Evolutionary conservation across 768 basidiomycete genomes (phyloP).

Genomic region (Hericium coralloides): DNA sequence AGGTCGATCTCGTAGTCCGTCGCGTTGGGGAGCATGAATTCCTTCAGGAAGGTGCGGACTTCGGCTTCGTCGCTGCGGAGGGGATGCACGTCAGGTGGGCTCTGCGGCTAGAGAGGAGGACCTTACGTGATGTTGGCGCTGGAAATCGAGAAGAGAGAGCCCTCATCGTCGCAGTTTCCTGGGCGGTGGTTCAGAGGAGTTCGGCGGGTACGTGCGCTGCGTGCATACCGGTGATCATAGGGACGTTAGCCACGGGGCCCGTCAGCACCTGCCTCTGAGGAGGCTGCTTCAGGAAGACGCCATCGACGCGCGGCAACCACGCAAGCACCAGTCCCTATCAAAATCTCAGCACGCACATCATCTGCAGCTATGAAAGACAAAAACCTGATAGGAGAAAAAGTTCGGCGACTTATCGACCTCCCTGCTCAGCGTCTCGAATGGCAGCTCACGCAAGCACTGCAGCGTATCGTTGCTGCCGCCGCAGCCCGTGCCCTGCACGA

Average conservation of each 20-base stretch:
- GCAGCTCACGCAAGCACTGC: constrained; percentile 32
- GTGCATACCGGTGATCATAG: constrained; percentile 13
- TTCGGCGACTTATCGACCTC: constrained; percentile 26
- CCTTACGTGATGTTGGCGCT: constrained; percentile 23
- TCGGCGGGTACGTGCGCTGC: neutral
- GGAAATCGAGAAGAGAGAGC: constrained; percentile 30
- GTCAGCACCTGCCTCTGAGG: constrained; percentile 15
- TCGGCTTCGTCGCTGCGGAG: neutral
- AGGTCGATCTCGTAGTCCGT: constrained; percentile 7
- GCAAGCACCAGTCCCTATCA: constrained; percentile 17
- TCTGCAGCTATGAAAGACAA: no score
- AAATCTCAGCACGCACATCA: neutral
- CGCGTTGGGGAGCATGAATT: constrained; percentile 18
- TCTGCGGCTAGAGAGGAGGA: neutral
- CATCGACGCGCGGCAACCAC: constrained; percentile 20
- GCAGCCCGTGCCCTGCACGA: constrained; percentile 33
- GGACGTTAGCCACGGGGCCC: constrained; percentile 15
- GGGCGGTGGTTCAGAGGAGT: neutral
- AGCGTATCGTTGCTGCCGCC: constrained; percentile 26
- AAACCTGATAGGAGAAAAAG: constrained; percentile 25
- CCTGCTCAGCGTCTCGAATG: constrained; percentile 20
- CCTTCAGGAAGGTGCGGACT: constrained; percentile 3
- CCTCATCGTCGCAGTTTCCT: constrained; percentile 54
- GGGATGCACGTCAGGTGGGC: neutral
- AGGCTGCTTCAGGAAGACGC: constrained; percentile 15